Base-by-base conservation (phyloP, 192 early-diverging fungal species). In the Coemansia reversa region DNA sequence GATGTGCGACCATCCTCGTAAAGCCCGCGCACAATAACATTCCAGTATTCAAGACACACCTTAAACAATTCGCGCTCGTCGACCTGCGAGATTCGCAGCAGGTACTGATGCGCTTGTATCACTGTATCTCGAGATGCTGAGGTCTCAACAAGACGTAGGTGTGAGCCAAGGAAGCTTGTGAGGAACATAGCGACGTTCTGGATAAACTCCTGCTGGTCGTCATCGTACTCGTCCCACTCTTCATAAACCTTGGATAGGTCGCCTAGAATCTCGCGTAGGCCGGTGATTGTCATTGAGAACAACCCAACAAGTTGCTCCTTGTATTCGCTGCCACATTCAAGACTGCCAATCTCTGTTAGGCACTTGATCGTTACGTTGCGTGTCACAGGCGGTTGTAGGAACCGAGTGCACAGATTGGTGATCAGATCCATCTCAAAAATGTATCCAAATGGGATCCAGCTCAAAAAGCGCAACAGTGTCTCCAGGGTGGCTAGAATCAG, bases 391-490 rank as follows among this genome's bases (percentile, higher is more conserved):
- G 90, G 87, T 51, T 90, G 87, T 61, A 99, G 82, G 72, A 99
- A 99, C 84, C 75, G 71, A 18, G 80, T 88, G 60, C 88, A 87
- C 58, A 99, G 72, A 51, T 87, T 90, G 60, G 85, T 87, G 51
- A 98, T 95, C 33, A 99, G 69, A 67, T 91, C 87, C 24, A 91
- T 97, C 76, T 99, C 94, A 69, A 99, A 99, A 55, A 97, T 94
- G 70, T 96, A 99, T 28, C 95, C 97, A 27, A 97, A 86, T 25
- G 96, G 96, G 69, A 99, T 93, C 97, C 97, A 99, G 84, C 90
- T 93, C 58, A 99, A 82, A 82, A 97, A 99, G 60, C 92, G 88
- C 51, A 96, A 79, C n/a, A 99, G 83, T 0, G 96, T 97, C 66
- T 97, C 90, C 27, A 99, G 72, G 2, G 97, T 99, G 7, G 94